A percentile compares a stretch with the other conserved stretches of the same genome.
phyloP scores from a whole-genome alignment of 2,329 filamentous ascomycete genomes.

The Graphiopsis chlorocephala region DNA sequence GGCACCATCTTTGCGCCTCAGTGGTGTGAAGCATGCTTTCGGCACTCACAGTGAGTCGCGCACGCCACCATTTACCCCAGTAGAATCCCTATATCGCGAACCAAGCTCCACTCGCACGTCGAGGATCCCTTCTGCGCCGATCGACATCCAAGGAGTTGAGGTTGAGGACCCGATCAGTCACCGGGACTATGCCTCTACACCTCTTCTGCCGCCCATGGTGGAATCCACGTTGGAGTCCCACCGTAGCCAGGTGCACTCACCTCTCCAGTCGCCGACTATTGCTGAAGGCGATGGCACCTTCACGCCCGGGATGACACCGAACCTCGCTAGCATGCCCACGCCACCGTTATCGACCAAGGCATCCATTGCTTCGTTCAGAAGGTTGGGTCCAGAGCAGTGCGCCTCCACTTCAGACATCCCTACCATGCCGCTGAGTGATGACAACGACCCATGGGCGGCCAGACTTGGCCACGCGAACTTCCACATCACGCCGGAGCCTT shows the following conservation, averaged over 20 bases:
- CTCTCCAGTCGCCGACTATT: constrained; percentile 80
- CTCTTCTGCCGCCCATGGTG: constrained; percentile 79
- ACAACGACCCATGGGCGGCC: constrained; percentile 69
- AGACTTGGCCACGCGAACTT: constrained; percentile 91
- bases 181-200: constrained; percentile 71
- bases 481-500: constrained; percentile 78
- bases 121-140: constrained; percentile 17
- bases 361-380: constrained; percentile 71
- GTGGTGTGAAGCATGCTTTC: constrained; percentile 67
- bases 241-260: constrained; percentile 55
- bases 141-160: constrained; percentile 23
- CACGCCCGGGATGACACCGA: constrained; percentile 50
- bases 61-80: constrained; percentile 35
- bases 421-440: constrained; percentile 54
- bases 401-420: constrained; percentile 56
- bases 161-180: constrained; percentile 50
- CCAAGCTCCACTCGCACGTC: constrained; percentile 13
- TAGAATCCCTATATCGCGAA: neutral
- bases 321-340: constrained; percentile 54
- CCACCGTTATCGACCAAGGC: constrained; percentile 75
- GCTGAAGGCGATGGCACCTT: constrained; percentile 54
- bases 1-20: constrained; percentile 71
- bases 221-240: constrained; percentile 34
- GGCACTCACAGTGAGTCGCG: constrained; percentile 44
- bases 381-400: constrained; percentile 44